Evolutionary conservation across 225 moss, liverwort and hornwort genomes (phyloP).

Genomic region (Anthoceros angustus): DNA sequence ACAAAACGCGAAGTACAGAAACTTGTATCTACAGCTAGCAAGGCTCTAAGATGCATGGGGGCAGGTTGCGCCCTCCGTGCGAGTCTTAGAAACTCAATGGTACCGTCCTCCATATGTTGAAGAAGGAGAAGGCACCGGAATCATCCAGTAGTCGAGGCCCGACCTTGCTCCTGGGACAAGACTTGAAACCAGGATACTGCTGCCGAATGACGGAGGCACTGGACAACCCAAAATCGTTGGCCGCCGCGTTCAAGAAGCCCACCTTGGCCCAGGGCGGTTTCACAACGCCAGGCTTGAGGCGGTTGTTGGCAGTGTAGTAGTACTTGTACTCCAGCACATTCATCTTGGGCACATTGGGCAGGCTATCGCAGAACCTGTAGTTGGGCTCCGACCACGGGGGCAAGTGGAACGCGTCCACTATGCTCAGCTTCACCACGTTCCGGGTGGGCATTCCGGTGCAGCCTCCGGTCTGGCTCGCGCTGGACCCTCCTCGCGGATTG

Average conservation of each 20-base stretch:
- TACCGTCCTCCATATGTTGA: neutral
- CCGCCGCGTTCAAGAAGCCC: neutral
- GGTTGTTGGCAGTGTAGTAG: slow-evolving; percentile 2
- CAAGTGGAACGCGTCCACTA: neutral
- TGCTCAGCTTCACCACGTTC: neutral
- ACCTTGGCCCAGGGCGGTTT: neutral
- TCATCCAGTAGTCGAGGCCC: neutral
- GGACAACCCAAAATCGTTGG: neutral
- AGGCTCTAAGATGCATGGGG: too few relatives aligned
- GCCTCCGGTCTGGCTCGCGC: neutral
- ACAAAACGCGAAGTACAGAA: too few relatives aligned
- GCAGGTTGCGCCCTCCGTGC: too few relatives aligned
- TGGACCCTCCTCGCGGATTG: neutral
- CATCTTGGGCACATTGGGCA: neutral
- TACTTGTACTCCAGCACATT: neutral
- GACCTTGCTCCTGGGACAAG: neutral
- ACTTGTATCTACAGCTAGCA: too few relatives aligned
- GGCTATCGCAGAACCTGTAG: neutral
- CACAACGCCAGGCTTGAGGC: neutral
- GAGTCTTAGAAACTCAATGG: neutral
- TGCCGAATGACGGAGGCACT: neutral
- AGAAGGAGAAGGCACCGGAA: neutral
- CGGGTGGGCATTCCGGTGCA: neutral
- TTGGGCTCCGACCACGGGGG: neutral
- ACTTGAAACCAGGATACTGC: neutral